phyloP scores from a whole-genome alignment of 2,329 filamentous ascomycete species.

The Pseudodiploospora longispora region DNA sequence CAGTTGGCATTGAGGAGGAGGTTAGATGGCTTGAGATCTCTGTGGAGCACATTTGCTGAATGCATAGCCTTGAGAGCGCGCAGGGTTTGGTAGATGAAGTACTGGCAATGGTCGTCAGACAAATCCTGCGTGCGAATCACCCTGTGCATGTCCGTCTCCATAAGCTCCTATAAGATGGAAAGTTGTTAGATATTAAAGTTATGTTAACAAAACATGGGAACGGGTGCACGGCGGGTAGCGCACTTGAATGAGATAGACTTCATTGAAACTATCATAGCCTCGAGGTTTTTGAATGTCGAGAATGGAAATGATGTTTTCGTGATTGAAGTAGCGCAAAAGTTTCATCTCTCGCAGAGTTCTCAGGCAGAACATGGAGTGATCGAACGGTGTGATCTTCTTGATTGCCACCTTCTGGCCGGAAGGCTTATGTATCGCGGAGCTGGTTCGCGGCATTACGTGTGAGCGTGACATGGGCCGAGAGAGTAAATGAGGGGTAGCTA shows the following conservation, averaged over 20 bases:
- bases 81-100: conserved; percentile 99
- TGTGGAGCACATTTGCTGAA: conserved; percentile 94
- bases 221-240: conserved; percentile 11
- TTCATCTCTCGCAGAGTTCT: conserved; percentile 98
- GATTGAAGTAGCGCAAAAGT: conserved; percentile 96
- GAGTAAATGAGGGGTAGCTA: conserved; percentile 1
- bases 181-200: no score
- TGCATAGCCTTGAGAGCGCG: conserved; percentile 98
- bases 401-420: conserved; percentile 98
- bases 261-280: conserved; percentile 91
- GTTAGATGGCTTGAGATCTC: conserved; percentile 96
- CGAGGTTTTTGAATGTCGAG: conserved; percentile 97
- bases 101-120: conserved; percentile 98
- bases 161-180: conserved; percentile 61
- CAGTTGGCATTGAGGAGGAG: conserved; percentile 96
- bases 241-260: conserved; percentile 98
- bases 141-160: conserved; percentile 99
- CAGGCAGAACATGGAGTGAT: conserved; percentile 98
- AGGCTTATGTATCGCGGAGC: conserved; percentile 95
- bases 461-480: conserved; percentile 1
- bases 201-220: not conserved
- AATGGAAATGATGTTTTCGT: conserved; percentile 99
- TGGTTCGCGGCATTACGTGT: conserved; percentile 26
- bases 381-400: conserved; percentile 99
- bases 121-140: conserved; percentile 98